Evolutionary conservation across 2,329 filamentous ascomycete species (phyloP).

Genomic region (Sclerotinia spermophila): DNA sequence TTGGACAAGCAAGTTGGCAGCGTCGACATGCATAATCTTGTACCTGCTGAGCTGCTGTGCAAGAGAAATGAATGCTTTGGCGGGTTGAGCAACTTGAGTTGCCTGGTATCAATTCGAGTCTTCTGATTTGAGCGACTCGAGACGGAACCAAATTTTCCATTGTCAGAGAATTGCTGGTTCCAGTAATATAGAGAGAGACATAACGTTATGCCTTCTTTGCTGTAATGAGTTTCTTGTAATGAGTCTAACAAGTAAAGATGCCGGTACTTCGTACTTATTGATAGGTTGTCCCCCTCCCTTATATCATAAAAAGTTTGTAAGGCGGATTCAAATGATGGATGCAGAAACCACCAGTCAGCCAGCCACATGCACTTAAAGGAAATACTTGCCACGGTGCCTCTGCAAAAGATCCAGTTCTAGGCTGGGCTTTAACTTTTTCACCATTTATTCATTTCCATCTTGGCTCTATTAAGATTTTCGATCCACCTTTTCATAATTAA

Average conservation of each 20-base stretch:
- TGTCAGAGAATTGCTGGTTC: background rate
- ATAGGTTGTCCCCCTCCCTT: background rate
- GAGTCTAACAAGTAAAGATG: background rate
- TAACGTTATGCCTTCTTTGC: background rate
- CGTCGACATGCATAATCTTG: background rate
- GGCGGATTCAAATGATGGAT: background rate
- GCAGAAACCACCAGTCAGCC: background rate
- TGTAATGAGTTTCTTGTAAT: background rate
- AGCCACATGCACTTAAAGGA: background rate
- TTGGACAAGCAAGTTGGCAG: background rate
- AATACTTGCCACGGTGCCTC: background rate
- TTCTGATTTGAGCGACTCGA: background rate
- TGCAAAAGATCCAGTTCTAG: background rate
- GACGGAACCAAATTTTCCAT: background rate
- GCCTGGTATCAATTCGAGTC: background rate
- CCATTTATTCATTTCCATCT: background rate
- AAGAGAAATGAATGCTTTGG: background rate
- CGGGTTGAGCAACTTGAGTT: background rate
- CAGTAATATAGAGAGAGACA: background rate
- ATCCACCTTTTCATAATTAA: background rate
- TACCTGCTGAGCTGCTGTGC: slow-evolving; percentile 14
- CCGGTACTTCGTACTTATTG: background rate
- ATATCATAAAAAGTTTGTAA: too few species aligned
- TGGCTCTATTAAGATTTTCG: background rate
- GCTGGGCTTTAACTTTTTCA: background rate